A percentile compares a stretch with the other conserved stretches of the same genome.
Conservation (phyloP, 2,329 filamentous ascomycete genomes). For the Venturia effusa region DNA sequence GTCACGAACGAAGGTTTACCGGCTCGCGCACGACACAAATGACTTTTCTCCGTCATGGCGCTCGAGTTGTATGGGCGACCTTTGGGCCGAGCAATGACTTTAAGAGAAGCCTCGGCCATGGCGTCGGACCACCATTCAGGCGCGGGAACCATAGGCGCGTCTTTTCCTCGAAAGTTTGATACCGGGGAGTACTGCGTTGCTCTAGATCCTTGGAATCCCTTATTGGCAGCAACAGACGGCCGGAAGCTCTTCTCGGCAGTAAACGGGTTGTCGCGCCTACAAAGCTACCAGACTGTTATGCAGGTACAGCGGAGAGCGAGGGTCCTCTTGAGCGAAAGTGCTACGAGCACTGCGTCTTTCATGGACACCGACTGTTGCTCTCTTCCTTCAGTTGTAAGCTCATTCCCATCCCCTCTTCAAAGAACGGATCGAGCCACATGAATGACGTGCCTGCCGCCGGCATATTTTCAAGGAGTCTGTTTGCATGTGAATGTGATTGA, state of each 20-base stretch:
- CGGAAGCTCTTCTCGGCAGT: neutral
- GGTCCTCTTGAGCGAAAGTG: neutral
- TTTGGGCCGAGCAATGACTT: constrained; percentile 2
- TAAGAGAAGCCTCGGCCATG: constrained; percentile 4
- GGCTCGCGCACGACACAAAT: constrained; percentile 7
- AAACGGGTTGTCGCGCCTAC: neutral
- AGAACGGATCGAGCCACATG: neutral
- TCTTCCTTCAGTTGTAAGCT: neutral
- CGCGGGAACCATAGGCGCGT: constrained; percentile 5
- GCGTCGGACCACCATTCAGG: constrained; percentile 3
- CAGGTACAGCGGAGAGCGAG: neutral
- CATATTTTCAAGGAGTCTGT: neutral
- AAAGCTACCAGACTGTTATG: neutral
- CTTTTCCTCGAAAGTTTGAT: neutral
- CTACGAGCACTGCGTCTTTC: neutral
- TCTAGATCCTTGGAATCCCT: neutral
- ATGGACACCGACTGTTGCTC: neutral
- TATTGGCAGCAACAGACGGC: neutral
- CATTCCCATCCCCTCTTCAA: neutral
- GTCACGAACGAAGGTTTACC: constrained; percentile 1
- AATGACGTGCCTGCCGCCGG: neutral
- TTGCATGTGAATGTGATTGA: neutral
- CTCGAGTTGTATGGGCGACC: neutral
- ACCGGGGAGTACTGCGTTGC: neutral
- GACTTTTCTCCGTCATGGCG: constrained; percentile 7